Conservation (phyloP, 352 stramenopile species). For the Halophytophthora polymorphica region DNA sequence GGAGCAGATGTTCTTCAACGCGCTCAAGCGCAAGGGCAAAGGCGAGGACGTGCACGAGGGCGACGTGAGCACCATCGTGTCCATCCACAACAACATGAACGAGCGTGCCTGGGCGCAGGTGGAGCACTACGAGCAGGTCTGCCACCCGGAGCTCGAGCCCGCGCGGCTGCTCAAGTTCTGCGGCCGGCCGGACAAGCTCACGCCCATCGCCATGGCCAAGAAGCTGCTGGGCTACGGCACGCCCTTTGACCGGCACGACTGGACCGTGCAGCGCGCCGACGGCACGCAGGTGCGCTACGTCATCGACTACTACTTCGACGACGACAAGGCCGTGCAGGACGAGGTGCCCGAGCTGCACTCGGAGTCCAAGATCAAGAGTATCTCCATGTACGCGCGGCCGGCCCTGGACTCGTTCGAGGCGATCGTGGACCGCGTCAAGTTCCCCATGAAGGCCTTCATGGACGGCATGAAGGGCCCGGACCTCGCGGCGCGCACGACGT, state of each 20-base stretch:
- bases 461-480: slow-evolving; percentile 48
- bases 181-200: slow-evolving; percentile 95
- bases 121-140: slow-evolving; percentile 96
- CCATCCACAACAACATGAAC: slow-evolving; percentile 99
- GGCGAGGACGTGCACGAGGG: slow-evolving; percentile 94
- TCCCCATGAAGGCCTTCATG: slow-evolving; percentile 52
- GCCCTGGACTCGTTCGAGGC: slow-evolving; percentile 72
- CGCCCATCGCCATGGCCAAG: slow-evolving; percentile 93
- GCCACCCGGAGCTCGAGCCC: slow-evolving; percentile 56
- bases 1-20: slow-evolving; percentile 99
- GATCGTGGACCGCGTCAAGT: slow-evolving; percentile 83
- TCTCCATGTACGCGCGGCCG: slow-evolving; percentile 86
- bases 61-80: slow-evolving; percentile 94
- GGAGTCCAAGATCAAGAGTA: slow-evolving; percentile 80
- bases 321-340: slow-evolving; percentile 76
- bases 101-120: slow-evolving; percentile 97
- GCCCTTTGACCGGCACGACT: slow-evolving; percentile 98
- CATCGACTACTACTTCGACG: slow-evolving; percentile 98
- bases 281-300: slow-evolving; percentile 95
- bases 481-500: slow-evolving; percentile 39
- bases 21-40: slow-evolving; percentile 96
- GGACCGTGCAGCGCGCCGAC: slow-evolving; percentile 92
- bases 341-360: slow-evolving; percentile 84
- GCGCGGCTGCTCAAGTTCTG: slow-evolving; percentile 97
- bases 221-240: slow-evolving; percentile 78